Evolutionary conservation across 2,329 filamentous ascomycete genomes (phyloP).

Genomic region (Ophiostoma fasciatum): DNA sequence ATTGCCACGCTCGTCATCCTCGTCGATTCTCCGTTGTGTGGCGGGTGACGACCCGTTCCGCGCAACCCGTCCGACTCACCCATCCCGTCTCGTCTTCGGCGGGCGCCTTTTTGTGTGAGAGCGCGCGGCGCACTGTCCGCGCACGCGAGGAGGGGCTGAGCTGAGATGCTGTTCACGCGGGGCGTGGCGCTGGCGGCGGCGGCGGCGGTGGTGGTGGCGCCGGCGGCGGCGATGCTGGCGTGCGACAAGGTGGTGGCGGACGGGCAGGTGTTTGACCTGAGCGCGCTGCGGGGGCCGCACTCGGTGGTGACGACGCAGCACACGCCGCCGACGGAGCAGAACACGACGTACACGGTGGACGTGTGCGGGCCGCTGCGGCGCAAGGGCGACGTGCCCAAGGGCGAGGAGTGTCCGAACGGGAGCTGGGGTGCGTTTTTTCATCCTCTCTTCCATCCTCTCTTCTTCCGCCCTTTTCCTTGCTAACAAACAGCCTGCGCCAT

Average conservation of each 20-base stretch:
- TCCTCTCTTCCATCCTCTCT: not conserved
- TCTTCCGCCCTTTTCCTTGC: not conserved
- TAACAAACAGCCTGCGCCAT: slow-evolving; percentile 55
- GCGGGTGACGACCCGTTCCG: too few relatives aligned
- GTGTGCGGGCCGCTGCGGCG: slow-evolving; percentile 55
- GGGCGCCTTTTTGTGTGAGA: too few relatives aligned
- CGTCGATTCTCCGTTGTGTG: too few relatives aligned
- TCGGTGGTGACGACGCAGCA: slow-evolving; percentile 47
- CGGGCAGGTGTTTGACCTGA: slow-evolving; percentile 48
- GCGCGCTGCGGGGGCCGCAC: slow-evolving; percentile 49
- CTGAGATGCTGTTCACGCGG: slow-evolving; percentile 5
- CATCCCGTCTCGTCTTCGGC: too few relatives aligned
- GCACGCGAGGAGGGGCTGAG: too few relatives aligned
- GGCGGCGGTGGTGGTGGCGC: slow-evolving; percentile 7
- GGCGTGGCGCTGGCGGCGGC: slow-evolving; percentile 6
- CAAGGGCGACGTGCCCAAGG: slow-evolving; percentile 37
- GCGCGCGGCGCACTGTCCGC: too few relatives aligned
- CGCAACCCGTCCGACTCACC: too few relatives aligned
- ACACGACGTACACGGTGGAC: slow-evolving; percentile 72
- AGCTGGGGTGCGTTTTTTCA: slow-evolving; percentile 41
- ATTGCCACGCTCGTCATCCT: too few relatives aligned
- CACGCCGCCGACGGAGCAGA: slow-evolving; percentile 39
- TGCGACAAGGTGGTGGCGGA: slow-evolving; percentile 49
- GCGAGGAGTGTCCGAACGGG: slow-evolving; percentile 51
- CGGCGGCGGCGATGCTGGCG: slow-evolving; percentile 32